Conservation (phyloP, 2,329 filamentous ascomycete genomes). For the Aspergillus pseudoglaucus region DNA sequence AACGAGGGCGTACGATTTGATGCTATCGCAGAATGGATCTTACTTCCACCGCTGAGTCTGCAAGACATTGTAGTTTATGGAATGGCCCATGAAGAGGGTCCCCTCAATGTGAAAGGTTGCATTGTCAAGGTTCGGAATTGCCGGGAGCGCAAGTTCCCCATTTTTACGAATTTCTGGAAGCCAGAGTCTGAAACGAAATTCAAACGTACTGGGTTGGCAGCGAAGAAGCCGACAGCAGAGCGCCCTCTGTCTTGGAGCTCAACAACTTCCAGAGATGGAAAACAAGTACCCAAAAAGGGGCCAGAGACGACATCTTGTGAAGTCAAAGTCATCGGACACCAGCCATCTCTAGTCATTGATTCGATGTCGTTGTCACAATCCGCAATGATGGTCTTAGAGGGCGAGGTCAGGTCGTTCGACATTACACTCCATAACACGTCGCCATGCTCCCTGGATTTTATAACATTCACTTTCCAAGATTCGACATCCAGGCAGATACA, state of each 20-base stretch:
- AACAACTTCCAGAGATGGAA: slow-evolving; percentile 31
- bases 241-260: slow-evolving; percentile 40
- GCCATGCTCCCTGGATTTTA: slow-evolving; percentile 67
- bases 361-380: slow-evolving; percentile 74
- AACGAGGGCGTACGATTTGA: slow-evolving; percentile 67
- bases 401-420: slow-evolving; percentile 70
- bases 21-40: slow-evolving; percentile 56
- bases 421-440: slow-evolving; percentile 77
- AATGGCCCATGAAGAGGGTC: slow-evolving; percentile 59
- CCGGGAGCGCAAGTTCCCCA: slow-evolving; percentile 72
- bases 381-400: slow-evolving; percentile 87
- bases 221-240: slow-evolving; percentile 48
- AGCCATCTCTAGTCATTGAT: slow-evolving; percentile 71
- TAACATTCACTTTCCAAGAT: slow-evolving; percentile 84
- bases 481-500: slow-evolving; percentile 75
- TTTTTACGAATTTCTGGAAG: slow-evolving; percentile 72
- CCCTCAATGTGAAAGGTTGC: slow-evolving; percentile 69
- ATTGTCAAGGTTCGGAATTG: slow-evolving; percentile 75
- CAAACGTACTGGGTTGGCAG: slow-evolving; percentile 64
- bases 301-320: slow-evolving; percentile 35
- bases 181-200: slow-evolving; percentile 64
- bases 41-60: slow-evolving; percentile 74
- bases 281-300: slow-evolving; percentile 25
- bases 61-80: slow-evolving; percentile 70
- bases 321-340: slow-evolving; percentile 69